Evolutionary conservation across 805 yeast genomes (phyloP).

Genomic region (Ogataea neopini): DNA sequence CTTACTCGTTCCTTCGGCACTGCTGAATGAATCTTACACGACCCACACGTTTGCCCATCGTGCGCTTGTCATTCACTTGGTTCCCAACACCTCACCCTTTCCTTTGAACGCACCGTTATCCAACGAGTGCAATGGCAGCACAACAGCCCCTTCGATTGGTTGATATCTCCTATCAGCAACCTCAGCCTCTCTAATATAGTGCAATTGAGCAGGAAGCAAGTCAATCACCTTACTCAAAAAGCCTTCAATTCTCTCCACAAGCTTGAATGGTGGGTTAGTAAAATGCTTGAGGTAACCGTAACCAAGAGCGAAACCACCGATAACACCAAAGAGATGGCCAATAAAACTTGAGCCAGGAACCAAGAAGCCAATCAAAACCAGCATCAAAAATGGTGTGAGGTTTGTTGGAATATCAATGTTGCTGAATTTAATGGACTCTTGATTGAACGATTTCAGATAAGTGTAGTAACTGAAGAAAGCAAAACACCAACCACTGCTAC

Average conservation of each 20-base stretch:
- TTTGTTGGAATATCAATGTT: constrained; percentile 55
- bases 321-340: constrained; percentile 71
- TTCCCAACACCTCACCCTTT: constrained; percentile 32
- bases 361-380: constrained; percentile 50
- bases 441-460: constrained; percentile 33
- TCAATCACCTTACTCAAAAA: constrained; percentile 51
- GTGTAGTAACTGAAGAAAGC: constrained; percentile 64
- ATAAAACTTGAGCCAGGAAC: constrained; percentile 69
- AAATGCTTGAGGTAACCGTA: constrained; percentile 56
- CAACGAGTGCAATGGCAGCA: constrained; percentile 24
- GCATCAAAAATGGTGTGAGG: constrained; percentile 53
- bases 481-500: constrained; percentile 76
- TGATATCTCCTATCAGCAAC: constrained; percentile 39
- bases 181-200: constrained; percentile 61
- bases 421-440: constrained; percentile 18
- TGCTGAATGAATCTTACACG: no score
- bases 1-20: no score
- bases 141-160: constrained; percentile 10
- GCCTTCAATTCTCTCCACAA: constrained; percentile 64
- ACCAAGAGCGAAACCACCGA: constrained; percentile 65
- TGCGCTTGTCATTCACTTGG: constrained; percentile 1
- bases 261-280: constrained; percentile 64
- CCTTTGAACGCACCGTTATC: constrained; percentile 20
- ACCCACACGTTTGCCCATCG: no score
- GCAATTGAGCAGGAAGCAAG: constrained; percentile 52